A percentile compares a stretch with the other conserved stretches of the same genome.
phyloP scores from a whole-genome alignment of 139 green algal species.

The Volvox reticuliferus region DNA sequence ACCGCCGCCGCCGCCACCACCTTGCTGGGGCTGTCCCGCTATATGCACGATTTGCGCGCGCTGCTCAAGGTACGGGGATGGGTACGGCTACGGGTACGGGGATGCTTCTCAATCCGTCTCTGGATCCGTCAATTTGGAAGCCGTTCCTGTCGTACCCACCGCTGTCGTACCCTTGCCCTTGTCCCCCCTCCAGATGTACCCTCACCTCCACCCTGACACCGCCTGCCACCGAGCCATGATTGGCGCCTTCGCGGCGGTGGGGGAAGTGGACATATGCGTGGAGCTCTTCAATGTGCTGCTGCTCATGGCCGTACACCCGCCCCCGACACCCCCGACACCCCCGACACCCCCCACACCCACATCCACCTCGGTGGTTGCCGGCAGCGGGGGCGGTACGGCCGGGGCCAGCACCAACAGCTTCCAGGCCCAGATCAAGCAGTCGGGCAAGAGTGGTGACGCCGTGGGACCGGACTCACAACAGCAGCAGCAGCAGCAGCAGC shows the following conservation, averaged over 20 bases:
- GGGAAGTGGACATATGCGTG: slow-evolving; percentile 42
- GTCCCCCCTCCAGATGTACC: slow-evolving; percentile 19
- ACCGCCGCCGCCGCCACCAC: slow-evolving; percentile 3
- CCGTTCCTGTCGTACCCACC: neutral
- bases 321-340: neutral
- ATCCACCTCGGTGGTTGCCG: neutral
- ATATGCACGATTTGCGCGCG: slow-evolving; percentile 30
- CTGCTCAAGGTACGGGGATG: slow-evolving; percentile 39
- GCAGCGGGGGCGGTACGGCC: too few relatives aligned
- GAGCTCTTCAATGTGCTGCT: slow-evolving; percentile 57
- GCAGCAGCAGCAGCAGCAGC: slow-evolving; percentile 5
- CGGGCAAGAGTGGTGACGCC: neutral
- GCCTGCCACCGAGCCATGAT: slow-evolving; percentile 50
- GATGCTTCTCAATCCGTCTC: too few relatives aligned
- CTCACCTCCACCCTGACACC: slow-evolving; percentile 30
- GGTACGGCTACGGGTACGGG: too few relatives aligned
- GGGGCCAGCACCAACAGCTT: neutral
- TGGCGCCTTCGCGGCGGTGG: slow-evolving; percentile 36
- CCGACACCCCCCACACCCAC: too few relatives aligned
- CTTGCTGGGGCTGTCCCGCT: slow-evolving; percentile 21
- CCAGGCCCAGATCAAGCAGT: neutral
- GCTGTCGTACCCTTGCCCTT: neutral
- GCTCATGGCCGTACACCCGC: neutral
- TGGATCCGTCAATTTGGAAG: too few relatives aligned
- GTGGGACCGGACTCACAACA: neutral